Evolutionary conservation across 164 flowering plant species (phyloP), one percentile per base, ranked within the genome.

Genomic region (Chimonanthus salicifolius): DNA sequence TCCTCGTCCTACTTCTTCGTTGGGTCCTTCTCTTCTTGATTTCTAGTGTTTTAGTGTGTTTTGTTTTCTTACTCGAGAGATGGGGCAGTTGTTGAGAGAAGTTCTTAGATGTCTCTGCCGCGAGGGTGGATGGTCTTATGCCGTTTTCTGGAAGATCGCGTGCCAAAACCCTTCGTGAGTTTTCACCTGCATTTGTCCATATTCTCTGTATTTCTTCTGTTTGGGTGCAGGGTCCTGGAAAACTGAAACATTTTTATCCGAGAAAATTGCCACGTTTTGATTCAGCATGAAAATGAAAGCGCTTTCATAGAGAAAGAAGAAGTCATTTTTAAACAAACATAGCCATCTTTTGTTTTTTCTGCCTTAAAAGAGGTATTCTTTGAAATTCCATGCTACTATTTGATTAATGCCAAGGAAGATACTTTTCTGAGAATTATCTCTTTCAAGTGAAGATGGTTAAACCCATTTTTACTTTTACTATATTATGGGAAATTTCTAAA

Each of bases 61-160:
- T 48, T 48, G 20, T 62, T 49, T 43, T 43, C 49, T 70, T 6
- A 7, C 45, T n/a, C 46, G 66, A 49, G 43, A 43, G 21, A 92
- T 92, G 97, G 88, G 89, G 67, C 69, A 73, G 72, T 71, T 85
- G 75, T 74, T 92, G 82, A 91, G 82, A 83, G 92, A 92, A 73
- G 90, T 82, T 64, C 78, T 94, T 70, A 91, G 81, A 86, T 74
- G 81, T 62, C 82, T 94, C 15, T 94, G 98, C 78, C 83, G 86
- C 18, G 83, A 76, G 16, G 84, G 83, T 73, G 88, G 84, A 64
- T 94, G 98, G 98, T 79, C 85, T 70, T 94, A 94, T 79, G 95
- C 98, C 69, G 92, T 92, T 77, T 90, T 91, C 80, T 94, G 98
- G 98, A 94, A 89, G 83, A 80, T 87, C 70, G 92, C 90, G 13